A percentile compares a stretch with the other conserved stretches of the same genome.
Evolutionary conservation across 1,284 basidiomycete species (phyloP).

Genomic region (Tilletia indica): DNA sequence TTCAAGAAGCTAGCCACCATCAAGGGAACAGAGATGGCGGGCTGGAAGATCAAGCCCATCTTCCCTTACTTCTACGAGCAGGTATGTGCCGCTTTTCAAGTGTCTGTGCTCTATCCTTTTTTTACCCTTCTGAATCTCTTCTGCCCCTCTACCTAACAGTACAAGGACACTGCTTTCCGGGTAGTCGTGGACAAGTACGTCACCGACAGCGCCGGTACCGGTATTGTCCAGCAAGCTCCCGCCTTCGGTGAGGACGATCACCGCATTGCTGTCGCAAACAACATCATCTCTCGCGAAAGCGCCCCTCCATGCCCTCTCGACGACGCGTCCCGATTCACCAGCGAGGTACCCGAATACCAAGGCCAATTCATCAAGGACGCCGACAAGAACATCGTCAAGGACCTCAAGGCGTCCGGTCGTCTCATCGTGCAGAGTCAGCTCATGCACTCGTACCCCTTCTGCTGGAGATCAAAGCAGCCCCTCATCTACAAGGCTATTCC

Average conservation of each 20-base stretch:
- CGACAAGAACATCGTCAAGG: constrained; percentile 90
- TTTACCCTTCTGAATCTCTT: too few species aligned
- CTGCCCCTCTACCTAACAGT: constrained; percentile 62
- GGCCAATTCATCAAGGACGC: constrained; percentile 93
- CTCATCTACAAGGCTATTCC: constrained; percentile 95
- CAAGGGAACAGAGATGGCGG: constrained; percentile 87
- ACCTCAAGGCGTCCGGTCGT: constrained; percentile 80
- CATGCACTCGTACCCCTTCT: constrained; percentile 92
- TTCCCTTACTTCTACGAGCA: constrained; percentile 91
- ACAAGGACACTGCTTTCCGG: constrained; percentile 84
- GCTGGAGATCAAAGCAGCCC: constrained; percentile 94
- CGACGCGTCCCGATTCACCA: constrained; percentile 82
- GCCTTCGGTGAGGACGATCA: constrained; percentile 99
- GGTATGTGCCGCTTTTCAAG: neutral
- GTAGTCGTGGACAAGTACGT: constrained; percentile 91
- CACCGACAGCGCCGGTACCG: constrained; percentile 88
- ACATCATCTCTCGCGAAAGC: constrained; percentile 77
- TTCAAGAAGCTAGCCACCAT: constrained; percentile 82
- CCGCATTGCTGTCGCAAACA: constrained; percentile 81
- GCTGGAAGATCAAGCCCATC: constrained; percentile 91
- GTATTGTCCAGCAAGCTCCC: constrained; percentile 98
- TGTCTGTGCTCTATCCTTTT: too few species aligned
- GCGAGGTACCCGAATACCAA: constrained; percentile 82
- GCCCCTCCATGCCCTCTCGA: constrained; percentile 95
- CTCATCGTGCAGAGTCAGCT: constrained; percentile 84